phyloP scores from a whole-genome alignment of 2,329 filamentous ascomycete genomes.

The Trichoderma guizhouense region DNA sequence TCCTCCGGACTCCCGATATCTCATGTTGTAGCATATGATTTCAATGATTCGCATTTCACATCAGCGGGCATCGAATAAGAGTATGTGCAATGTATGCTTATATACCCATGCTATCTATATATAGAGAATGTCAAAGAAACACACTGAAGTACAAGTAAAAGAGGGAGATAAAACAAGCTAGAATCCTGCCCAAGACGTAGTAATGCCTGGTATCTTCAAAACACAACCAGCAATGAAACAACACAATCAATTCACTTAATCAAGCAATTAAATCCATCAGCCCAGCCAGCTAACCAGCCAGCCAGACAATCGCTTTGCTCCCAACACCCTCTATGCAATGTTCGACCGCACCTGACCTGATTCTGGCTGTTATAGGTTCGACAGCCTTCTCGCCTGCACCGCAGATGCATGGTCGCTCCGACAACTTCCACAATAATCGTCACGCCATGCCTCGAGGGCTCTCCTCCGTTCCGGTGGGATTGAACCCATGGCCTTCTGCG shows the following conservation, averaged over 20 bases:
- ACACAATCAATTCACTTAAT: not conserved
- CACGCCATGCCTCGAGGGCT: constrained; percentile 47
- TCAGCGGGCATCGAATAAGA: not conserved
- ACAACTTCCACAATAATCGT: constrained; percentile 56
- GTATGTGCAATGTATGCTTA: not conserved
- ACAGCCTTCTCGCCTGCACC: constrained; percentile 31
- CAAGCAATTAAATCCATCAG: not conserved
- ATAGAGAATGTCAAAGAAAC: not conserved
- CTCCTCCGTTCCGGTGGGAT: constrained; percentile 32
- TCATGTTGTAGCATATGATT: not conserved
- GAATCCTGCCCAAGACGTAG: not conserved
- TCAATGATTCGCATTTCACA: not conserved
- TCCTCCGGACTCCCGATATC: not conserved
- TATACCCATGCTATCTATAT: not conserved
- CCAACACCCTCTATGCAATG: constrained; percentile 1
- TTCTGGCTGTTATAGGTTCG: constrained; percentile 18
- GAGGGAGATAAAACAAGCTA: not conserved
- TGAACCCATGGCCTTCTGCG: constrained; percentile 33
- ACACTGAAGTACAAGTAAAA: not conserved
- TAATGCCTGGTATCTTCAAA: constrained; percentile 1
- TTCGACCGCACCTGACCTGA: not conserved
- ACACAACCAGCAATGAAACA: not conserved
- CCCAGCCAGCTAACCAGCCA: not conserved
- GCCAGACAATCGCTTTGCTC: constrained; percentile 5
- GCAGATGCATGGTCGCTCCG: constrained; percentile 40